Percentiles rank a stretch among this genome's conserved stretches.
Evolutionary conservation across 192 early-diverging fungal genomes (phyloP).

Genomic region (Coemansia reversa): DNA sequence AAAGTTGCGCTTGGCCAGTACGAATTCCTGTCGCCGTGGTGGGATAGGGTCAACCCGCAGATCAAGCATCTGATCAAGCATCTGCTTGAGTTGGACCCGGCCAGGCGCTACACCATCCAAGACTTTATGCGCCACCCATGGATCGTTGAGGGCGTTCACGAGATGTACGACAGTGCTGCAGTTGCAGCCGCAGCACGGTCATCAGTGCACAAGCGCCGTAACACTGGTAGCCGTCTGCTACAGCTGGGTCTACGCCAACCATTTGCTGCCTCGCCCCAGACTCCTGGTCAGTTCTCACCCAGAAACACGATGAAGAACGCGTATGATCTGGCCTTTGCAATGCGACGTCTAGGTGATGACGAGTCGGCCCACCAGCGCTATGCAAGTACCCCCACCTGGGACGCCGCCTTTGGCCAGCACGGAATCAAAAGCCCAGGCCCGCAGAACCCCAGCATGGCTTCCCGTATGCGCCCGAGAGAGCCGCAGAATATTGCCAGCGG

Average conservation of each 20-base stretch:
- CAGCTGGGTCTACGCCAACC: conserved; percentile 36
- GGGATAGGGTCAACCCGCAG: conserved; percentile 79
- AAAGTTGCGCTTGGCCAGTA: conserved; percentile 85
- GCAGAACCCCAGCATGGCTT: conserved; percentile 8
- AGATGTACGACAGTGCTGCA: conserved; percentile 46
- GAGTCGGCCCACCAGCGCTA: conserved; percentile 46
- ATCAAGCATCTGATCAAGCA: conserved; percentile 73
- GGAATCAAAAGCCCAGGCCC: conserved; percentile 51
- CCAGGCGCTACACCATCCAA: conserved; percentile 72
- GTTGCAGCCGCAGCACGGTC: conserved; percentile 40
- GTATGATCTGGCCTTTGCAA: conserved; percentile 74
- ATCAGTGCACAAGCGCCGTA: conserved; percentile 42
- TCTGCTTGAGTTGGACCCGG: conserved; percentile 69
- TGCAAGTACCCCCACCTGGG: conserved; percentile 47
- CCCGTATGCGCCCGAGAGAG: conserved; percentile 23
- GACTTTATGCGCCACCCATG: conserved; percentile 82
- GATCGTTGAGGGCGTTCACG: conserved; percentile 51
- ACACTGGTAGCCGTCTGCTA: conserved; percentile 26
- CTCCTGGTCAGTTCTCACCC: conserved; percentile 46
- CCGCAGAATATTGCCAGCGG: conserved; percentile 45
- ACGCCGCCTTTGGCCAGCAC: conserved; percentile 50
- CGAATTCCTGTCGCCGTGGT: conserved; percentile 85
- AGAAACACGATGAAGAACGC: conserved; percentile 69
- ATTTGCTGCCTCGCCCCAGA: background rate
- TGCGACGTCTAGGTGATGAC: conserved; percentile 74